These are phyloP conservation scores for Gracilaria gracilis DNA, from an alignment of 23 red algal species.

Conservation along the genomic window DNA sequence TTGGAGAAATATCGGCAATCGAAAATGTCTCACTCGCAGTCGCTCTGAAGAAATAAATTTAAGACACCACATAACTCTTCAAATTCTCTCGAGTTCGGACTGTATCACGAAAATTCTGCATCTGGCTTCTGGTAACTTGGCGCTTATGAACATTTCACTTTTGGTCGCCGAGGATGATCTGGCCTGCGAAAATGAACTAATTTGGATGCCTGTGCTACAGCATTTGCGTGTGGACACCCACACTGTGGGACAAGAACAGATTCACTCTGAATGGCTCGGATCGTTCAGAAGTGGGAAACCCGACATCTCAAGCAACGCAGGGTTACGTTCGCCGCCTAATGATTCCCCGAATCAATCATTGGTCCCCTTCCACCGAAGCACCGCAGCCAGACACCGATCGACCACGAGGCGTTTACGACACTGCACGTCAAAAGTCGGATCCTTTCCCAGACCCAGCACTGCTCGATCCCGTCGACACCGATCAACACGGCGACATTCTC, in stretches of 20 bases:
- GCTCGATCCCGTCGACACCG: constrained; percentile 41
- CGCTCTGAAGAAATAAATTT: constrained; percentile 11
- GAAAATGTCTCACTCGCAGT: neutral
- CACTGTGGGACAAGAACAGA: constrained; percentile 44
- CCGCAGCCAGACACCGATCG: neutral
- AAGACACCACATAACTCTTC: neutral
- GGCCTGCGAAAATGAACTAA: constrained; percentile 30
- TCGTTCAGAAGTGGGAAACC: constrained; percentile 42
- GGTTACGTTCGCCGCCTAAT: constrained; percentile 31
- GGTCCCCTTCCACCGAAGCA: neutral
- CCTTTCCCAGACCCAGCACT: constrained; percentile 40
- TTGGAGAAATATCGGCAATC: no score
- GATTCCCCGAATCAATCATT: constrained; percentile 3
- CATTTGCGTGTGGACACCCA: constrained; percentile 43
- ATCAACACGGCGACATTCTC: constrained; percentile 34
- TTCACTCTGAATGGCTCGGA: constrained; percentile 42
- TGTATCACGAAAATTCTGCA: constrained; percentile 29
- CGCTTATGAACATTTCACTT: constrained; percentile 16
- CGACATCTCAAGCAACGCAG: neutral
- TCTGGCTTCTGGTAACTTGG: constrained; percentile 18
- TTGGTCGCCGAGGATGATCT: constrained; percentile 54
- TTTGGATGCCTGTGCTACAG: constrained; percentile 26
- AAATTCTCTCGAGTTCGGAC: constrained; percentile 27
- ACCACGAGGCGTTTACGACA: constrained; percentile 37
- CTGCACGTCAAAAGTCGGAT: neutral